phyloP scores from a whole-genome alignment of 495 filamentous ascomycete species.

The Podospora bellae-mahoneyi region DNA sequence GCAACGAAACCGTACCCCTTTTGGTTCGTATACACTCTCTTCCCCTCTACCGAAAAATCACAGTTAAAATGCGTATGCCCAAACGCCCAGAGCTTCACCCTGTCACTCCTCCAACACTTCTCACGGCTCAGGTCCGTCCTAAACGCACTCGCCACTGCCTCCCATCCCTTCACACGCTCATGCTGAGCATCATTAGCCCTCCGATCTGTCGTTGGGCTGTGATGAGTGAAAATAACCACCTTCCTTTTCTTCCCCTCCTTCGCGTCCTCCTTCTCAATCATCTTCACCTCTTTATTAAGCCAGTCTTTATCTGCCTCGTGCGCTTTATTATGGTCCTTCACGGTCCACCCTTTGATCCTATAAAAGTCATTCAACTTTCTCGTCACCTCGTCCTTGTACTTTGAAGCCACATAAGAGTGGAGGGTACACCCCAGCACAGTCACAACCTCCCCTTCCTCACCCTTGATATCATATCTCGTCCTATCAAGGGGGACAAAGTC shows the following conservation, averaged over 20 bases:
- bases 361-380: constrained; percentile 50
- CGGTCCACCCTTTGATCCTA: constrained; percentile 45
- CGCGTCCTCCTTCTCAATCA: constrained; percentile 38
- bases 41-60: constrained; percentile 20
- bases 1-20: constrained; percentile 25
- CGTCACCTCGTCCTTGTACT: constrained; percentile 28
- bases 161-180: constrained; percentile 21
- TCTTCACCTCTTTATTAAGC: constrained; percentile 50
- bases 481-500: constrained; percentile 49
- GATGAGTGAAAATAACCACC: constrained; percentile 52
- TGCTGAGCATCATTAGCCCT: constrained; percentile 43
- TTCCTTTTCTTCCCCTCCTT: constrained; percentile 31
- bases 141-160: constrained; percentile 34
- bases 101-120: constrained; percentile 42
- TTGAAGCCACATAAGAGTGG: constrained; percentile 36
- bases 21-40: constrained; percentile 32
- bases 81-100: constrained; percentile 52
- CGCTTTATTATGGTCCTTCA: constrained; percentile 42
- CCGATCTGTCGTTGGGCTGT: constrained; percentile 43
- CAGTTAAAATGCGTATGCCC: constrained; percentile 53
- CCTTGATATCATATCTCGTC: constrained; percentile 37
- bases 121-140: constrained; percentile 39
- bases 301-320: constrained; percentile 47
- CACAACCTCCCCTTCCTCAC: constrained; percentile 11
- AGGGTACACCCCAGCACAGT: constrained; percentile 52